Percentiles rank a stretch among this genome's conserved stretches.
Conservation (phyloP, 768 basidiomycete species). For the Mycena rebaudengoi region DNA sequence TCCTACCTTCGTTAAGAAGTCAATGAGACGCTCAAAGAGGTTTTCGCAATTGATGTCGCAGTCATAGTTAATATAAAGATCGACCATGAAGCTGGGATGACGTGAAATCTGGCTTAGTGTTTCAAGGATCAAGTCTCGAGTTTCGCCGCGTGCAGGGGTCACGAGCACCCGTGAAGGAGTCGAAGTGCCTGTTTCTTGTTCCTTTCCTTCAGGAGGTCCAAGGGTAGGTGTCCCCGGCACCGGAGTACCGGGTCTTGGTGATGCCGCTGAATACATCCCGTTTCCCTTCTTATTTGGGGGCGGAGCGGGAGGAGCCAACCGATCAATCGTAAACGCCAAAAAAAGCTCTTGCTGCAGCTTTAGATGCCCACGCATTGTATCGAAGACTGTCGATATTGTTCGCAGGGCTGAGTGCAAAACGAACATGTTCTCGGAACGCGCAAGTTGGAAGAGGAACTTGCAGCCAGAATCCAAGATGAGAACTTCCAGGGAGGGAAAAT, state of each 20-base stretch:
- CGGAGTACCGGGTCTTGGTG: slow-evolving; percentile 65
- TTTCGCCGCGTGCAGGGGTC: slow-evolving; percentile 85
- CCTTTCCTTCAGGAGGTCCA: slow-evolving; percentile 43
- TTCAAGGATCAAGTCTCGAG: slow-evolving; percentile 89
- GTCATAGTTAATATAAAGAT: slow-evolving; percentile 96
- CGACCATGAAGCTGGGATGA: slow-evolving; percentile 92
- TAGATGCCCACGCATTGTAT: slow-evolving; percentile 84
- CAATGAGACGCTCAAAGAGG: slow-evolving; percentile 88
- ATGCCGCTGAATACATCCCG: slow-evolving; percentile 44
- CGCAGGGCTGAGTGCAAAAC: slow-evolving; percentile 86
- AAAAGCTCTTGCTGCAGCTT: slow-evolving; percentile 97
- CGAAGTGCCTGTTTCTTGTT: slow-evolving; percentile 56
- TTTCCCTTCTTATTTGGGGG: slow-evolving; percentile 43
- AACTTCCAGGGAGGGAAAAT: slow-evolving; percentile 78
- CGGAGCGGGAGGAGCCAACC: slow-evolving; percentile 70
- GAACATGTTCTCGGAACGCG: slow-evolving; percentile 85
- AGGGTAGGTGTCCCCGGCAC: slow-evolving; percentile 52
- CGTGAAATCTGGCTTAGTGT: slow-evolving; percentile 83
- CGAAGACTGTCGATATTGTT: slow-evolving; percentile 87
- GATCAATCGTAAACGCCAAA: slow-evolving; percentile 92
- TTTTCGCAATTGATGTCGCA: slow-evolving; percentile 98
- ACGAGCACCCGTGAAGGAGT: slow-evolving; percentile 67
- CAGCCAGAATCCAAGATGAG: slow-evolving; percentile 91
- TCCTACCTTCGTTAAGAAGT: slow-evolving; percentile 86
- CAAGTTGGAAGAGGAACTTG: slow-evolving; percentile 97